phyloP scores from a whole-genome alignment of 1,284 basidiomycete genomes.

The Phlebopus sp. region DNA sequence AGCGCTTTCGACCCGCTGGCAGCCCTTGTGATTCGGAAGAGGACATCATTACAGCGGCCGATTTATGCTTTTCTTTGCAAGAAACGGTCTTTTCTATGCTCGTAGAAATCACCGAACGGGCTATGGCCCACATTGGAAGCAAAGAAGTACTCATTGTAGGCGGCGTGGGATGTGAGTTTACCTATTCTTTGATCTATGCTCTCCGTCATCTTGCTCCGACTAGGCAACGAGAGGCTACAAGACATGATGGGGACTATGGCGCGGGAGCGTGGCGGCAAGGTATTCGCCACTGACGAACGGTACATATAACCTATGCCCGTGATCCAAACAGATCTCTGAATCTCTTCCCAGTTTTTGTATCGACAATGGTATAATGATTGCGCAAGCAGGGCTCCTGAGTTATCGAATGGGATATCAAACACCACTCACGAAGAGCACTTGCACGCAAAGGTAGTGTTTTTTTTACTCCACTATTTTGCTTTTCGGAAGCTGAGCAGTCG shows the following conservation, averaged over 20 bases:
- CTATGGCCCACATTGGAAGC: constrained; percentile 98
- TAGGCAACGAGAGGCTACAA: constrained; percentile 90
- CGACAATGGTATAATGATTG: constrained; percentile 99
- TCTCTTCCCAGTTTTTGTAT: constrained; percentile 81
- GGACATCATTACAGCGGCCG: constrained; percentile 87
- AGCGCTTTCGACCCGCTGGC: constrained; percentile 58
- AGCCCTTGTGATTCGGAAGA: constrained; percentile 39
- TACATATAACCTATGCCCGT: constrained; percentile 31
- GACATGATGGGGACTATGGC: constrained; percentile 99
- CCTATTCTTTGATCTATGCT: not conserved
- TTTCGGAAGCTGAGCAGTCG: constrained; percentile 8
- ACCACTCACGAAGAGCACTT: constrained; percentile 74
- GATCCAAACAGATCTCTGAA: constrained; percentile 2
- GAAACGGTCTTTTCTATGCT: constrained; percentile 99
- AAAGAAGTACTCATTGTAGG: constrained; percentile 97
- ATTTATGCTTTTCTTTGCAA: constrained; percentile 96
- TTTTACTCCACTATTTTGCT: not conserved
- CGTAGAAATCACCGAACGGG: constrained; percentile 98
- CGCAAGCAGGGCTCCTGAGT: constrained; percentile 91
- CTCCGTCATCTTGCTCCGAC: not conserved
- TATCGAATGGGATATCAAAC: constrained; percentile 92
- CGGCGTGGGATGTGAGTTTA: constrained; percentile 92
- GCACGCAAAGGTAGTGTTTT: constrained; percentile 78
- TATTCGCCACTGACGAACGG: constrained; percentile 98
- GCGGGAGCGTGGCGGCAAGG: constrained; percentile 80